phyloP scores from a whole-genome alignment of 2,329 filamentous ascomycete genomes.

The Colletotrichum agaves region DNA sequence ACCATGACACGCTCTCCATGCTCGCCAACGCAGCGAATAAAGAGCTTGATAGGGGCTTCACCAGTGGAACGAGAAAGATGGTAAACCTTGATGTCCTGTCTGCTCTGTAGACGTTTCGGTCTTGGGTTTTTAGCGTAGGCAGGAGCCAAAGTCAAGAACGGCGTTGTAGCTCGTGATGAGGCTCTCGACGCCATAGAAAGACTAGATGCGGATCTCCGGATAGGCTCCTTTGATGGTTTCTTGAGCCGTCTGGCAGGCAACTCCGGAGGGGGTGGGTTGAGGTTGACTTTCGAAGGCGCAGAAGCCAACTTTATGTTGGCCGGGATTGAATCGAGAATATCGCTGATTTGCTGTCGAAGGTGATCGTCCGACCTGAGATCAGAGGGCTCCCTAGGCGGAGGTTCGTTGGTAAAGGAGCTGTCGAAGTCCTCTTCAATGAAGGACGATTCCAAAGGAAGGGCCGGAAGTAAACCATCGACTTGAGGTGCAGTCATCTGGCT shows the following conservation, averaged over 20 bases:
- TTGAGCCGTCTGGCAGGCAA: conserved; percentile 61
- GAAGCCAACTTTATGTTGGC: conserved; percentile 80
- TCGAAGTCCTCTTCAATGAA: conserved; percentile 62
- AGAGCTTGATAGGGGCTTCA: conserved; percentile 91
- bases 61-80: conserved; percentile 87
- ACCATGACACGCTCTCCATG: conserved; percentile 96
- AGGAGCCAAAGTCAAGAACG: conserved; percentile 77
- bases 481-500: conserved; percentile 33
- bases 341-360: conserved; percentile 82
- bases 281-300: conserved; percentile 56
- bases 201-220: conserved; percentile 60
- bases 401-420: conserved; percentile 48
- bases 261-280: conserved; percentile 70
- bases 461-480: conserved; percentile 44
- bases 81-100: conserved; percentile 88
- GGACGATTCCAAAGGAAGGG: conserved; percentile 55
- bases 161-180: conserved; percentile 66
- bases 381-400: conserved; percentile 49
- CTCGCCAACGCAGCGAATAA: conserved; percentile 92
- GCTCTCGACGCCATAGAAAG: conserved; percentile 51
- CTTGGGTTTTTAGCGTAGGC: conserved; percentile 61
- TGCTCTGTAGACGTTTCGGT: conserved; percentile 59
- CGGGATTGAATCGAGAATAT: conserved; percentile 81
- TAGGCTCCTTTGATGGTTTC: conserved; percentile 54
- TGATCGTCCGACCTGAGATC: conserved; percentile 68